Evolutionary conservation across 192 early-diverging fungal genomes (phyloP), one percentile per base, ranked within the genome.

Genomic region (Pilaira anomala): DNA sequence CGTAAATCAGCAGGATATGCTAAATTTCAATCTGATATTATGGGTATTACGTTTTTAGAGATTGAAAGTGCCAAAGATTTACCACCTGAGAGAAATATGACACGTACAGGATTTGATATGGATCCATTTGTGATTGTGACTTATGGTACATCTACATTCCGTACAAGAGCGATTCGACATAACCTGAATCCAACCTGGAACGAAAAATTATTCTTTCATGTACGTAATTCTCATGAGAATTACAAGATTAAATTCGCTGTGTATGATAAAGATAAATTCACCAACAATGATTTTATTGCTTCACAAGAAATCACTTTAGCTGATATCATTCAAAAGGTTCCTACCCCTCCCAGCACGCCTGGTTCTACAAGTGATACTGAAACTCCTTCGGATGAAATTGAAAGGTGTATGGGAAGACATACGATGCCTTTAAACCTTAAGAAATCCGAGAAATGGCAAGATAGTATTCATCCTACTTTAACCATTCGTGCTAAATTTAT

Each of bases 81-180:
- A 12, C 78, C 81, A 44, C 63, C 70, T 8, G 69, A 67, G 42
- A 65, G 41, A 28, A 77, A 75, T 48, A 73, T 72, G 11, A 77
- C 82, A 3, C 66, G 80, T n/a, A 83, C 82, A 0, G 78, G 84
- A 7, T 90, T 85, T 66, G 85, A 91, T 66, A 91, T 89, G 80
- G 91, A 93, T 71, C 90, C 91, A 0, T 93, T 91, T 76, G 89
- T 88, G 1, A 75, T 91, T 41, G 78, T 92, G 13, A 84, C 87
- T 8, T 90, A 85, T 73, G 80, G 83, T 22, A 73, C 77, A 24
- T 79, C 83, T 16, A 92, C 87, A 1, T 92, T 87, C 65, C 72
- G 89, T 25, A 91, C 90, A 7, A 67, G 81, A 29, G 75, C 79
- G 2, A 69, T 89, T 45, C 75, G 83, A 12, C 88, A 92, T 62